phyloP scores from a whole-genome alignment of 768 basidiomycete genomes.

The Podaxis sp. region DNA sequence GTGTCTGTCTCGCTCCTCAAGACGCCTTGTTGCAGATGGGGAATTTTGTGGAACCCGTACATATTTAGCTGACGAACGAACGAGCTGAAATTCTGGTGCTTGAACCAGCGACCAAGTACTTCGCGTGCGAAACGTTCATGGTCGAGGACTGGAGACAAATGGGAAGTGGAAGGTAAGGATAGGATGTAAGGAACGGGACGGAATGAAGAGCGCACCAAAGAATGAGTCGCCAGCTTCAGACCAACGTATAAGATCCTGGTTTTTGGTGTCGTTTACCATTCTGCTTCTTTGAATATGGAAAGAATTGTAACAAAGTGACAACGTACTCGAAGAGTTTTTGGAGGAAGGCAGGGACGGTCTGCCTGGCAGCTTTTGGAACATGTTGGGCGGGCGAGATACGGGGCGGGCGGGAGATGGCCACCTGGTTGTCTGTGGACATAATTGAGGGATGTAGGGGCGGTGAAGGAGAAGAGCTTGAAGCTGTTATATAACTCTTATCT shows the following conservation, averaged over 20 bases:
- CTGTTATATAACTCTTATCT: background rate
- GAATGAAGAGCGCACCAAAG: constrained; percentile 56
- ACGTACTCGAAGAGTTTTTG: background rate
- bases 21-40: constrained; percentile 93
- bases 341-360: background rate
- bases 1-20: constrained; percentile 78
- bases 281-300: constrained; percentile 35
- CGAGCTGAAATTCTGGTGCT: constrained; percentile 92
- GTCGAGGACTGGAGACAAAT: constrained; percentile 66
- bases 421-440: background rate
- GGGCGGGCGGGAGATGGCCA: background rate
- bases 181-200: background rate
- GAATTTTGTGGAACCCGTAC: constrained; percentile 95
- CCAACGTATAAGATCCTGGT: constrained; percentile 89
- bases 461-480: background rate
- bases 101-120: constrained; percentile 93
- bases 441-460: background rate
- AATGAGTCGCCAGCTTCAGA: constrained; percentile 90
- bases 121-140: constrained; percentile 89
- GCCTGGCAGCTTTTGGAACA: background rate
- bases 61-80: constrained; percentile 95
- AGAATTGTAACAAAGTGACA: background rate
- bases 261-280: constrained; percentile 87
- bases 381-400: background rate
- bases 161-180: background rate